phyloP scores from a whole-genome alignment of 2,329 filamentous ascomycete species.

The Aspergillus awamori region DNA sequence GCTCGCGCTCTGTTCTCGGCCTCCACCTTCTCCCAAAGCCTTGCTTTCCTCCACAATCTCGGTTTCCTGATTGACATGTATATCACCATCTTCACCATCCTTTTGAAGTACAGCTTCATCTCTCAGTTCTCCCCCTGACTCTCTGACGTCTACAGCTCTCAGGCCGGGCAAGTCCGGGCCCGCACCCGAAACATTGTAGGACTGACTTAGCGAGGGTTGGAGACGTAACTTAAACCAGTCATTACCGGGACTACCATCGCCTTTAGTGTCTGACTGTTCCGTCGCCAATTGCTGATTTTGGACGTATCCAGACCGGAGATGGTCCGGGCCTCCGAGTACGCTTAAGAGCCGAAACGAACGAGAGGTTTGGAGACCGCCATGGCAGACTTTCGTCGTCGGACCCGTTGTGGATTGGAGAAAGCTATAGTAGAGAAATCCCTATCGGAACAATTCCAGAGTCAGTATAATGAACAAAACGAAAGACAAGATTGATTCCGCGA shows the following conservation, averaged over 20 bases:
- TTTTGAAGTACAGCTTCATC: neutral
- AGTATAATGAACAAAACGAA: neutral
- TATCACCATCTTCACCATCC: no score
- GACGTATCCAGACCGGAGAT: neutral
- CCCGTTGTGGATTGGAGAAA: neutral
- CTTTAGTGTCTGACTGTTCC: neutral
- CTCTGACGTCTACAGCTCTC: neutral
- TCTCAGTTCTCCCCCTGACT: neutral
- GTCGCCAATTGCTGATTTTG: neutral
- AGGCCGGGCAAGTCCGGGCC: neutral
- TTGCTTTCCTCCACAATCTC: neutral
- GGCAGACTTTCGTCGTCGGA: neutral
- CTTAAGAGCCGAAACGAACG: neutral
- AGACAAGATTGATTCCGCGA: neutral
- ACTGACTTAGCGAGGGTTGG: slow-evolving; percentile 20
- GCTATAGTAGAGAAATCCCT: slow-evolving; percentile 3
- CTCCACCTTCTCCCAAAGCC: neutral
- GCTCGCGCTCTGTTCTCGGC: neutral
- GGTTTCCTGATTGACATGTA: neutral
- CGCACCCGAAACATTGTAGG: slow-evolving; percentile 1
- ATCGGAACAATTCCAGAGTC: neutral
- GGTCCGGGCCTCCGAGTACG: neutral
- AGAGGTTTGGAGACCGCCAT: neutral
- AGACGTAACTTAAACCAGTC: slow-evolving; percentile 20
- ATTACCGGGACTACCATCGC: slow-evolving; percentile 13